Conservation (phyloP, 1,139 yeast genomes). For the Yamadazyma taylorii region DNA sequence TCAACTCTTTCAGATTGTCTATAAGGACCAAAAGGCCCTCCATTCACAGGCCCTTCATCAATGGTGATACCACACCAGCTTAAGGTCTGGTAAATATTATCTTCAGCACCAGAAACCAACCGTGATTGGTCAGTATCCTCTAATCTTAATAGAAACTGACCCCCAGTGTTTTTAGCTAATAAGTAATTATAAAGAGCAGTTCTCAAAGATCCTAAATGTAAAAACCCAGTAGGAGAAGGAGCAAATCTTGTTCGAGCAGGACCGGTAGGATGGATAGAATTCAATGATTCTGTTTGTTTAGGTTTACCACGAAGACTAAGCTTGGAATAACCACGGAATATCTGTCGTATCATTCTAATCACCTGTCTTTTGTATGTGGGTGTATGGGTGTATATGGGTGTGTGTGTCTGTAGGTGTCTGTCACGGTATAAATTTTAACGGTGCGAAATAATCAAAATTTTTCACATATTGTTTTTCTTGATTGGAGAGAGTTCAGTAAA, state of each 20-base stretch:
- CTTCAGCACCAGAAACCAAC: conserved; percentile 77
- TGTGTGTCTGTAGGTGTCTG: no score
- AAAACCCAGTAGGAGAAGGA: conserved; percentile 94
- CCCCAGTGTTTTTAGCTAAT: conserved; percentile 76
- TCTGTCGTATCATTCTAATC: not conserved
- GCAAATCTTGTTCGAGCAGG: conserved; percentile 94
- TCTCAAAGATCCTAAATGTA: conserved; percentile 89
- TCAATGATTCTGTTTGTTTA: not conserved
- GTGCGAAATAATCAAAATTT: not conserved
- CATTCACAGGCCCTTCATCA: conserved; percentile 82
- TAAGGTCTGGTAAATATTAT: conserved; percentile 71
- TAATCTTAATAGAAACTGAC: conserved; percentile 74
- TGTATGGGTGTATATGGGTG: no score
- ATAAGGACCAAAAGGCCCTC: conserved; percentile 74
- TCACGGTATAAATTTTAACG: not conserved
- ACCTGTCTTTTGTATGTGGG: no score
- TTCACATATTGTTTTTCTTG: conserved; percentile 1
- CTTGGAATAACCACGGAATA: conserved; percentile 6
- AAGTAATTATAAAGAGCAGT: conserved; percentile 91
- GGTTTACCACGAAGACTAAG: conserved; percentile 5
- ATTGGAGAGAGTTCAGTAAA: not conserved
- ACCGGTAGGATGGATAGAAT: conserved; percentile 39
- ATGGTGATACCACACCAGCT: conserved; percentile 72
- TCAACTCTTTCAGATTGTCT: conserved; percentile 76
- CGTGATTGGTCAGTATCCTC: conserved; percentile 93